These are phyloP conservation scores for Mucor indicus DNA, from an alignment of 371 early-diverging fungal species.

Conservation along the genomic window DNA sequence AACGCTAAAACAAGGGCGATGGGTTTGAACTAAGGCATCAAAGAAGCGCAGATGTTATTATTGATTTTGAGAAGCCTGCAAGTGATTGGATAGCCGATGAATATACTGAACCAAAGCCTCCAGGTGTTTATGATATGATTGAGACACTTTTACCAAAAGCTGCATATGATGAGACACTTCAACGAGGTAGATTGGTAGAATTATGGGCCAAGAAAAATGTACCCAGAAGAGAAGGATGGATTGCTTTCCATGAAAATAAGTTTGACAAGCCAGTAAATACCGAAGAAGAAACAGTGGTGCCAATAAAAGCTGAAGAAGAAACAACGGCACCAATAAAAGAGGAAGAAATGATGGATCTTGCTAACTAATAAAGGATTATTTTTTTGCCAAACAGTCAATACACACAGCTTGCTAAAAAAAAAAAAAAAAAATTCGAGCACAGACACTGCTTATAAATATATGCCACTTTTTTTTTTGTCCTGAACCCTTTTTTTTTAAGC, in stretches of 20 bases:
- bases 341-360: no score
- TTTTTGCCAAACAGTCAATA: no score
- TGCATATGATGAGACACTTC: conserved; percentile 32
- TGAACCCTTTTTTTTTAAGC: no score
- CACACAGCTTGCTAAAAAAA: no score
- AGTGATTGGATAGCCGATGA: conserved; percentile 51
- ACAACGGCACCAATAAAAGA: no score
- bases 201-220: conserved; percentile 45
- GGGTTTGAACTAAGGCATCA: conserved; percentile 65
- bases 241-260: conserved; percentile 56
- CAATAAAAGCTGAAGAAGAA: no score
- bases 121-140: conserved; percentile 59
- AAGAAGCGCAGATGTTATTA: conserved; percentile 62
- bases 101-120: conserved; percentile 60
- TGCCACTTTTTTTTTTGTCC: no score
- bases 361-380: no score
- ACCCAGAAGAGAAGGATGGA: conserved; percentile 55
- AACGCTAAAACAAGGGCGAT: conserved; percentile 42
- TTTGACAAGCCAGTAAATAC: background rate
- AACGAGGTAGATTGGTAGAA: conserved; percentile 54
- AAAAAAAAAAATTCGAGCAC: no score
- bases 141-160: conserved; percentile 62
- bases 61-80: conserved; percentile 56
- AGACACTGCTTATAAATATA: no score
- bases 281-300: background rate